phyloP scores from a whole-genome alignment of 306 rosid species.

The Astragalus membranaceus region DNA sequence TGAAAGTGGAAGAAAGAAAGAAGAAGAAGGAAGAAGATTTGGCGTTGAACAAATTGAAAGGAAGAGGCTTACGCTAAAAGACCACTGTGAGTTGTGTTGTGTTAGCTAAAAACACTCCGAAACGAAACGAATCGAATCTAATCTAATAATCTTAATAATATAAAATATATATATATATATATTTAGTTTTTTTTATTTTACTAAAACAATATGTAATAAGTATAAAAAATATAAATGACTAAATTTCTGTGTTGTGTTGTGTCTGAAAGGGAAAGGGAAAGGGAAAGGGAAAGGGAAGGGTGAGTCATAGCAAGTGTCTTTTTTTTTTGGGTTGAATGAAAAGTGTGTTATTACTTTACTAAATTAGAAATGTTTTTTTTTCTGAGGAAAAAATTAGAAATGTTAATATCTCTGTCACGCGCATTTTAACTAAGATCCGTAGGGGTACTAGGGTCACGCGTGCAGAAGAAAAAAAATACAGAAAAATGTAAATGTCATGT shows the following conservation, averaged over 20 bases:
- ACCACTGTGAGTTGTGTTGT: slow-evolving; percentile 5
- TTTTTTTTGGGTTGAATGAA: neutral
- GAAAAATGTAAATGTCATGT: neutral
- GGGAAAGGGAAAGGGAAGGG: neutral
- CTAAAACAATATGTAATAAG: neutral
- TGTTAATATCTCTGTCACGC: neutral
- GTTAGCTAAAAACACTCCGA: slow-evolving; percentile 18
- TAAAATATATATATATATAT: neutral
- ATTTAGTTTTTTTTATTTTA: too few species aligned
- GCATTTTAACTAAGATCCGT: neutral
- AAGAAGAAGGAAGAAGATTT: slow-evolving; percentile 9
- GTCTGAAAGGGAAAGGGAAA: neutral
- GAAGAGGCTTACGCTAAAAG: neutral
- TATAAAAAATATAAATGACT: neutral
- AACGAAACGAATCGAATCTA: slow-evolving; percentile 19
- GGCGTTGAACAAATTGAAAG: slow-evolving; percentile 9
- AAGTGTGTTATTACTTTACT: neutral
- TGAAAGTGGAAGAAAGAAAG: neutral
- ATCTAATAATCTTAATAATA: neutral
- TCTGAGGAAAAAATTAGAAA: neutral
- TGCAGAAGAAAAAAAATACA: neutral
- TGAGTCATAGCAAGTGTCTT: neutral
- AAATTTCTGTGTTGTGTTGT: neutral
- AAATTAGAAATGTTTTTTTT: neutral
- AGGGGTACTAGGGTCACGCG: slow-evolving; percentile 13